These are phyloP conservation scores for Apiotrichum siamense DNA, from an alignment of 1,284 basidiomycete species.

Conservation along the genomic window DNA sequence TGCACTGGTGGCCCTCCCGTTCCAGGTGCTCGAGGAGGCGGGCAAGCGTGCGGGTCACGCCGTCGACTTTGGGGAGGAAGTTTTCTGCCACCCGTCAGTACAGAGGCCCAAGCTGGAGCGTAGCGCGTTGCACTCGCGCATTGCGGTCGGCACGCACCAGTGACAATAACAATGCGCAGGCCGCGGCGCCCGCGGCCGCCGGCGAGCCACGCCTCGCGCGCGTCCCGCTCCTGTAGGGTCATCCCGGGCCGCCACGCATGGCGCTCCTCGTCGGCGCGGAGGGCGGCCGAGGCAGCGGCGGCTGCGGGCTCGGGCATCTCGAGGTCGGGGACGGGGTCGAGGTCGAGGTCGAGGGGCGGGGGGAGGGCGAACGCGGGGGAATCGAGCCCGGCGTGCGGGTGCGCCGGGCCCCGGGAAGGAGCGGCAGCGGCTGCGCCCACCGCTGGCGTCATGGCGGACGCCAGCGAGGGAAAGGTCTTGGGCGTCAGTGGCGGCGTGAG, in stretches of 20 bases:
- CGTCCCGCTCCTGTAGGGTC: conserved; percentile 26
- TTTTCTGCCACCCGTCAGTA: conserved; percentile 47
- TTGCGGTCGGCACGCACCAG: conserved; percentile 34
- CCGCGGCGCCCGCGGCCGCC: conserved; percentile 31
- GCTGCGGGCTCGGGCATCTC: conserved; percentile 8
- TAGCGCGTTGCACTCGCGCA: too few relatives aligned
- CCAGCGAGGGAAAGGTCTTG: conserved; percentile 11
- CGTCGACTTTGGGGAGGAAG: conserved; percentile 56
- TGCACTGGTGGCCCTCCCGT: conserved; percentile 53
- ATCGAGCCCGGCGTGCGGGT: conserved; percentile 8
- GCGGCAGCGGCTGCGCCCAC: background rate
- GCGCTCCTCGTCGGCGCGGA: conserved; percentile 4
- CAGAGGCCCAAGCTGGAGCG: too few relatives aligned
- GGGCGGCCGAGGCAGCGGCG: background rate
- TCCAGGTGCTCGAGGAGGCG: conserved; percentile 55
- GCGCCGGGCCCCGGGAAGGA: background rate
- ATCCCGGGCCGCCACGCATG: conserved; percentile 32
- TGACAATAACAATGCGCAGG: conserved; percentile 45
- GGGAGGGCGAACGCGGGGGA: conserved; percentile 9
- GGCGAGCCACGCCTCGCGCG: conserved; percentile 33
- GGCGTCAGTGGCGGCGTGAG: conserved; percentile 36
- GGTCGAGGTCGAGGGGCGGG: conserved; percentile 9
- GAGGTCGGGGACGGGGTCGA: conserved; percentile 14
- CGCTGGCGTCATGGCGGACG: background rate
- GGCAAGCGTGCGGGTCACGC: conserved; percentile 55